phyloP scores from a whole-genome alignment of 306 rosid genomes.

The Myrica gale region DNA sequence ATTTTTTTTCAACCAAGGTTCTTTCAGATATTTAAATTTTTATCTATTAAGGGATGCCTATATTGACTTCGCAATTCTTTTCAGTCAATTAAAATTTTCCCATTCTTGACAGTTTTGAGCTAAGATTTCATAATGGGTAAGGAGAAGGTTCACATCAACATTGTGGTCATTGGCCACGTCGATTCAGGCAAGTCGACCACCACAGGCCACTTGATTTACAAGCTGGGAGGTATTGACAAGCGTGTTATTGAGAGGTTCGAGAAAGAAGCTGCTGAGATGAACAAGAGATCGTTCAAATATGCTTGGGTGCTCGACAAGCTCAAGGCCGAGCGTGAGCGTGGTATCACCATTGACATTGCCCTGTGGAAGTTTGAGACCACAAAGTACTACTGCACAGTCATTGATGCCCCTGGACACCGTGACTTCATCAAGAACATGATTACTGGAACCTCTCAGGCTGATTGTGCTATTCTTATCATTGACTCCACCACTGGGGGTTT shows the following conservation, averaged over 20 bases:
- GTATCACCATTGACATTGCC: conserved; percentile 88
- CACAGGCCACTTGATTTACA: conserved; percentile 85
- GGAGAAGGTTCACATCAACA: conserved; percentile 82
- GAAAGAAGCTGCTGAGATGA: conserved; percentile 97
- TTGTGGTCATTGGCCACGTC: conserved; percentile 92
- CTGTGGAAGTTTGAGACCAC: conserved; percentile 93
- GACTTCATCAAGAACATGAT: conserved; percentile 94
- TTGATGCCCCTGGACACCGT: conserved; percentile 93
- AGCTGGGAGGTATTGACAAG: conserved; percentile 95
- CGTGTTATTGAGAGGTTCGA: conserved; percentile 93
- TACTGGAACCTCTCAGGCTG: conserved; percentile 91
- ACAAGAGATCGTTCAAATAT: conserved; percentile 93
- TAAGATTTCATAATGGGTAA: conserved; percentile 18
- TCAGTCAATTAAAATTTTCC: no score
- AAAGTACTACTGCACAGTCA: conserved; percentile 89
- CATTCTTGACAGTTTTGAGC: conserved; percentile 6
- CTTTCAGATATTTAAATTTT: no score
- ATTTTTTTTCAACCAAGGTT: no score
- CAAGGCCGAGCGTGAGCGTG: conserved; percentile 96
- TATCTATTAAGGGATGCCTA: no score
- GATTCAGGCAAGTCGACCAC: conserved; percentile 95
- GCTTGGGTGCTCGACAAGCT: conserved; percentile 98
- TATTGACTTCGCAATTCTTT: no score
- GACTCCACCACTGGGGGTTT: conserved; percentile 96
- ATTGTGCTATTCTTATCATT: conserved; percentile 82